Base-by-base conservation (phyloP, 306 rosid species). In the Quercus wislizeni region DNA sequence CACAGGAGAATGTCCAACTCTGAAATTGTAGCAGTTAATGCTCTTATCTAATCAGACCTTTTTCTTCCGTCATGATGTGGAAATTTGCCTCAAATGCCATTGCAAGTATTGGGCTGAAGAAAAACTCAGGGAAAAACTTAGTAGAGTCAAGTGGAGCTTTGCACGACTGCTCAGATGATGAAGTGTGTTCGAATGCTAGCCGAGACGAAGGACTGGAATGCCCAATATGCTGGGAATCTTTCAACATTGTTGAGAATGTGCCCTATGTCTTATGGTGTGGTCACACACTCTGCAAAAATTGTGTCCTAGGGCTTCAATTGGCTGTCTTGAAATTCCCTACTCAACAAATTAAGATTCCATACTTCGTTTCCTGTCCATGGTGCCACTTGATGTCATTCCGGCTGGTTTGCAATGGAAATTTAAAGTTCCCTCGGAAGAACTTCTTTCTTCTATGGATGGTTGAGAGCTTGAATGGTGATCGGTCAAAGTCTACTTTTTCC, bases 181-280 rank as follows among this genome's bases (percentile, higher is more conserved):
- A 94, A 71, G 90, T 83, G 28, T 88, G 92, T 72, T 92, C 97
- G 4, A 89, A 92, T 83, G 75, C 83, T 46, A 92, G 97, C 86
- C 86, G 80, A 83, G 99, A 88, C 14, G 99, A 94, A 85, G 93
- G 80, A 69, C 81, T 94, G 74, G 99, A 94, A 70, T 94, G 99
- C 85, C 99, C 94, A 8, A 92, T 94, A 77, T 94, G 99, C 78
- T 88, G 90, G 85, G 99, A 94, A 78, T 91, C 97, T 18, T 94
- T 94, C 84, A 94, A 94, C 89, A 88, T 92, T 81, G 97, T 94
- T 72, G 99, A 94, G 92, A 94, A 94, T 18, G 85, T 94, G 61
- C 99, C 99, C 30, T 93, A 91, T 86, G 97, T 94, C 77, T 85
- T 94, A 71, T 92, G 99, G 97, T 94, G 99, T 35, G 99, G 99